These are phyloP conservation scores for Cryphonectria japonica DNA, from an alignment of 2,329 filamentous ascomycete species.

Conservation along the genomic window DNA sequence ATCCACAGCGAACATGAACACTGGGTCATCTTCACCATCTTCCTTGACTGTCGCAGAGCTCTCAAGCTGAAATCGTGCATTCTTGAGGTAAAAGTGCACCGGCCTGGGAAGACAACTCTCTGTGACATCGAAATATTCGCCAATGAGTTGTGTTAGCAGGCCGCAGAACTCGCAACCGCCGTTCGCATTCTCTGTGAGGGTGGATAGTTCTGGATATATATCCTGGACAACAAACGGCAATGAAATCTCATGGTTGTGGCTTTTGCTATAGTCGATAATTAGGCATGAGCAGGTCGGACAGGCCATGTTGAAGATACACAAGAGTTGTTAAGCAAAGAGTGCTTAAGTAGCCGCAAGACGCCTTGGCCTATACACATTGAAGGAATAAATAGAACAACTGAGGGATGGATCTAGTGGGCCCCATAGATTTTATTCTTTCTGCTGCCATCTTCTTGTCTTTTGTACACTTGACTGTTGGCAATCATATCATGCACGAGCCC, in stretches of 20 bases:
- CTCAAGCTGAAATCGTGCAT: not conserved
- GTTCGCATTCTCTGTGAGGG: not conserved
- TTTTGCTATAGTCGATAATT: not conserved
- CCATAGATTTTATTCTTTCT: no score
- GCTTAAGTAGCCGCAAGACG: not conserved
- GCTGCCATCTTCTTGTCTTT: not conserved
- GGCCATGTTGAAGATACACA: not conserved
- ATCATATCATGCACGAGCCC: not conserved
- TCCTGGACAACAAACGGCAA: not conserved
- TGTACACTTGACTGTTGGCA: no score
- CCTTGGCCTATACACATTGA: not conserved
- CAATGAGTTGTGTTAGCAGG: not conserved
- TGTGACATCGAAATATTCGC: conserved; percentile 8
- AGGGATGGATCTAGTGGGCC: no score
- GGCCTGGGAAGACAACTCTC: not conserved
- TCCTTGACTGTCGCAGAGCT: not conserved
- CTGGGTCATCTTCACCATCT: not conserved
- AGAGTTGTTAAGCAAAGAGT: not conserved
- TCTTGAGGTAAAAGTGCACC: not conserved
- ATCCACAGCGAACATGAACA: not conserved
- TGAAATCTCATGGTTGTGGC: not conserved
- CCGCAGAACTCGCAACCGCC: not conserved
- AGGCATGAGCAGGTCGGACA: not conserved
- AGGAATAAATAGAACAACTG: not conserved
- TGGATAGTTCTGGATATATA: not conserved